Base-by-base conservation (phyloP, 257 asterid species). In the Solanum sejunctum region DNA sequence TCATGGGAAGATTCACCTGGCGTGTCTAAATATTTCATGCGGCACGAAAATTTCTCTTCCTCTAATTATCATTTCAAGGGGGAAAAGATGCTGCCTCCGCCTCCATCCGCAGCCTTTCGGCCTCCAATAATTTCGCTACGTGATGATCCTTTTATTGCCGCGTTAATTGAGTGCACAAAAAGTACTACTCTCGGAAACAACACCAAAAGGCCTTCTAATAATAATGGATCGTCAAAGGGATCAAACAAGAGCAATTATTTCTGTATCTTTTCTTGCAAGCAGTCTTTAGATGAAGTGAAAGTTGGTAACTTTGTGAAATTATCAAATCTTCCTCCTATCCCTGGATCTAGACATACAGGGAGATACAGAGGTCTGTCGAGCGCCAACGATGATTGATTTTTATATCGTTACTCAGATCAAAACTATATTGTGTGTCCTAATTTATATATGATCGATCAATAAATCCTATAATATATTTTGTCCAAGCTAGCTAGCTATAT, bases 1-100 rank as follows among this genome's bases (percentile, higher is more conserved):
- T 90, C 95, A 2, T 93, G 98, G 98, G 97, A 94, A 89, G 94
- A 91, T 89, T 90, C 84, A 81, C 97, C 98, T 16, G 97, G 98
- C 47, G 81, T 91, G 12, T 73, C 95, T 20, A 94, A 93, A 86
- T 52, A 77, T 77, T 83, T 87, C 84, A 72, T 17, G 23, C 47
- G 47, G 0, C 89, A 66, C 84, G 90, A 85, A 63, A 90, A 85
- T 32, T 85, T 83, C 66, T 36, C 85, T 10, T 82, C 84, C 3
- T 41, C 84, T 10, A 57, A 21, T 55, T 3, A 21, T 77, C 61
- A 77, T 52, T 77, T 77, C 49, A 77, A 52, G 26, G 47, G 23
- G 2, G 61, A 63, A 60, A 51, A 12, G 58, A 61, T 60, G 45
- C 84, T 49, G 77, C 84, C 73, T 0, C 84, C 84, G 2, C 84